phyloP scores from a whole-genome alignment of 805 yeast species.

The Candida boleticola region DNA sequence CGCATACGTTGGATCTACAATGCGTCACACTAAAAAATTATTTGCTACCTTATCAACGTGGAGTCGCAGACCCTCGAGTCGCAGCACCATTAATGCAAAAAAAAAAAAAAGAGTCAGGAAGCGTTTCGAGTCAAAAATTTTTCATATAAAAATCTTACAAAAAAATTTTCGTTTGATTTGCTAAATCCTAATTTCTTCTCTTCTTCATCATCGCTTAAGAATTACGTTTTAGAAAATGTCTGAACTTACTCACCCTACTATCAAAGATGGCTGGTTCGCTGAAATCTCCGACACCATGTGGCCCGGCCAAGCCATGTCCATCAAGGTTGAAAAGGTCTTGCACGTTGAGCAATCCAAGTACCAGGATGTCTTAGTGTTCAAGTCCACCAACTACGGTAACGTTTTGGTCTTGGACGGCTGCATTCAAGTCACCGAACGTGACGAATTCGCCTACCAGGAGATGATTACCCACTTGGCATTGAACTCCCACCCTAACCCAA shows the following conservation, averaged over 20 bases:
- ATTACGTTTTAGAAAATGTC: no score
- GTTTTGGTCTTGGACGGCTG: conserved; percentile 93
- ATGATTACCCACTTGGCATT: conserved; percentile 95
- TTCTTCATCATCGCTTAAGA: no score
- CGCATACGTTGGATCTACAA: no score
- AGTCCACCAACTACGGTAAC: conserved; percentile 91
- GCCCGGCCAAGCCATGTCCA: conserved; percentile 98
- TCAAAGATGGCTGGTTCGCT: conserved; percentile 93
- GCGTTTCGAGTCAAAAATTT: no score
- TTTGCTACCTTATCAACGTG: no score
- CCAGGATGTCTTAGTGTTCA: conserved; percentile 92
- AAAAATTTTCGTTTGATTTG: no score
- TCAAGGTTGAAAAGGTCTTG: conserved; percentile 81
- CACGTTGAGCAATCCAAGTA: conserved; percentile 83
- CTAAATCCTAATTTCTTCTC: no score
- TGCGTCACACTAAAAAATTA: no score
- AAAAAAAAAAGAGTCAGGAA: no score
- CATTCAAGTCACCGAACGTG: conserved; percentile 95
- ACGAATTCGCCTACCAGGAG: conserved; percentile 96
- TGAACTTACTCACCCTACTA: conserved; percentile 53
- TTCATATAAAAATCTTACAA: no score
- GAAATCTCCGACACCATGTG: conserved; percentile 94
- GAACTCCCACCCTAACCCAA: conserved; percentile 92
- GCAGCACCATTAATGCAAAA: no score
- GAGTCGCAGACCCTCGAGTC: no score